Conservation (phyloP, 1,139 yeast species). For the Yamadazyma buinensis region DNA sequence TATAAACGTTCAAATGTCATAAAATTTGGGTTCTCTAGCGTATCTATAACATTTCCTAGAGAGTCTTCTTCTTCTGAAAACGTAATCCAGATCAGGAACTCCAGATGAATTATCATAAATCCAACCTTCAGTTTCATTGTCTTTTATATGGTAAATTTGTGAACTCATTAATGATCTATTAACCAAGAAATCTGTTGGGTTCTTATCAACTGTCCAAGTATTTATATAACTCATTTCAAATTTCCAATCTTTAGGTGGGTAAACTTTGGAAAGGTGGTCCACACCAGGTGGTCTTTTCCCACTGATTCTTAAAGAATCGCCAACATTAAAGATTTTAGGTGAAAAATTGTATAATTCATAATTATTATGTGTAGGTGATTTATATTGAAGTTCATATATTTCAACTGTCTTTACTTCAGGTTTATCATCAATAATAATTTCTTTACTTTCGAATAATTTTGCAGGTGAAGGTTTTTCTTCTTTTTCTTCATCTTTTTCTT, state of each 20-base stretch:
- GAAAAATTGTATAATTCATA: constrained; percentile 49
- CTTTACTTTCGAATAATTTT: constrained; percentile 35
- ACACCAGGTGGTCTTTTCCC: constrained; percentile 68
- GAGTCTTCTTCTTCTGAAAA: constrained; percentile 55
- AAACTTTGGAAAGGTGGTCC: constrained; percentile 48
- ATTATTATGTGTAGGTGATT: constrained; percentile 53
- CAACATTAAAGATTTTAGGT: constrained; percentile 46
- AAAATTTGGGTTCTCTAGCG: constrained; percentile 32
- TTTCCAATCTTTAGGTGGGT: constrained; percentile 74
- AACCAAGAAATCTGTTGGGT: constrained; percentile 50
- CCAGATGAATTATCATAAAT: constrained; percentile 33
- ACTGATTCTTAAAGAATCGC: constrained; percentile 48
- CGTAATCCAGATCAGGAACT: constrained; percentile 24
- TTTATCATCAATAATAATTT: constrained; percentile 63
- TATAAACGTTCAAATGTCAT: not conserved
- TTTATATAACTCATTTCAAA: constrained; percentile 53
- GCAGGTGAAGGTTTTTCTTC: constrained; percentile 3
- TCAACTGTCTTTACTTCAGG: constrained; percentile 65
- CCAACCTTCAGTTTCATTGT: constrained; percentile 44
- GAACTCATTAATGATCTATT: constrained; percentile 36
- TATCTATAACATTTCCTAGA: constrained; percentile 49
- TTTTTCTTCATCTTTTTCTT: constrained; percentile 3
- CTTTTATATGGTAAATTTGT: constrained; percentile 19
- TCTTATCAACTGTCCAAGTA: constrained; percentile 64
- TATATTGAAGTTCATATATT: constrained; percentile 69